A percentile compares a stretch with the other conserved stretches of the same genome.
These are phyloP conservation scores for Kingdonia uniflora DNA, from an alignment of 164 flowering plant species.

Conservation along the genomic window DNA sequence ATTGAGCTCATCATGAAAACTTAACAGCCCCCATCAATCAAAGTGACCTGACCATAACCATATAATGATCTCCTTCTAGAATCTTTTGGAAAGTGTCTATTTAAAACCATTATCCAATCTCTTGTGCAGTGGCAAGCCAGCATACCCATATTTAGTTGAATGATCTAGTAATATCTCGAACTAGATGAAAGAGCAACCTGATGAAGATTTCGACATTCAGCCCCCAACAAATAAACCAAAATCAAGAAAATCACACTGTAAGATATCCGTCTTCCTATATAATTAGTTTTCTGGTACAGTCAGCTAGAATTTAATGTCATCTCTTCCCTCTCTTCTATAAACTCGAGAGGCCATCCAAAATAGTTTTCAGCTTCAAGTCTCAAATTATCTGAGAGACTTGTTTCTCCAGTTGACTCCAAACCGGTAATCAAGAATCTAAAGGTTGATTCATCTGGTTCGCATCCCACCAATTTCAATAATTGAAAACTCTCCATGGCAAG, in stretches of 20 bases:
- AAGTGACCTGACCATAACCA: too few species aligned
- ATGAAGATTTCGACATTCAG: too few species aligned
- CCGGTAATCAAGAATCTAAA: conserved; percentile 48
- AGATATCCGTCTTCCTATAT: background rate
- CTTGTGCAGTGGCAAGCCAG: too few species aligned
- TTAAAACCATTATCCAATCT: too few species aligned
- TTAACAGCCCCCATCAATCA: too few species aligned
- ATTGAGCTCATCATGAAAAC: too few species aligned
- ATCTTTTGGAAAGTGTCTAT: too few species aligned
- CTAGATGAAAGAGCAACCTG: too few species aligned
- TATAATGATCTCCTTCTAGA: too few species aligned
- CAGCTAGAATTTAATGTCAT: conserved; percentile 1
- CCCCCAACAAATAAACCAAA: too few species aligned
- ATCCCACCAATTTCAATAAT: conserved; percentile 43
- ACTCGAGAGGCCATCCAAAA: conserved; percentile 40
- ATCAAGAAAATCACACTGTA: background rate
- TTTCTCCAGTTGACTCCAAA: conserved; percentile 43
- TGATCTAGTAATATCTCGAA: too few species aligned
- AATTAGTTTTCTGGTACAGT: background rate
- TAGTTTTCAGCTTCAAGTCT: conserved; percentile 42
- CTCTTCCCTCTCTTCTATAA: conserved; percentile 26
- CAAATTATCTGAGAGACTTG: conserved; percentile 21
- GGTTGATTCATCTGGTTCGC: conserved; percentile 53
- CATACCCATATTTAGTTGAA: too few species aligned
- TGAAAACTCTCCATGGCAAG: conserved; percentile 47